Percentiles rank a stretch among this genome's conserved stretches.
Evolutionary conservation across 1,284 basidiomycete species (phyloP).

Genomic region (Sporisorium scitamineum): DNA sequence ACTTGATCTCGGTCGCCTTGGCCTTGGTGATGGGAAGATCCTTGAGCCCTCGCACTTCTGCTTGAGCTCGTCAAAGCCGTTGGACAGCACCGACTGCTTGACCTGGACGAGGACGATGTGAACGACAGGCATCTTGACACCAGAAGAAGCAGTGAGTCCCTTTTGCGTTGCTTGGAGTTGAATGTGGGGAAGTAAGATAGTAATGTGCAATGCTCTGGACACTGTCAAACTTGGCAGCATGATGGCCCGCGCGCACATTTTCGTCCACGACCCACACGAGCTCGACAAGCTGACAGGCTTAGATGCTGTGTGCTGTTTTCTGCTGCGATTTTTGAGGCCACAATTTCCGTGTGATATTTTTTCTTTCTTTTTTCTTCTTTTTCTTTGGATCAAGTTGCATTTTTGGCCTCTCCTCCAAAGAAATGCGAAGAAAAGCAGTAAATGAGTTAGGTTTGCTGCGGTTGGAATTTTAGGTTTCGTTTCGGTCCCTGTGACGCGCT

Average conservation of each 20-base stretch:
- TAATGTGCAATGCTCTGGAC: neutral
- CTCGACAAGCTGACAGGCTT: neutral
- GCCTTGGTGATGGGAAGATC: conserved; percentile 52
- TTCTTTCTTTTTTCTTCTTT: neutral
- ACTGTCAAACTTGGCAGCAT: neutral
- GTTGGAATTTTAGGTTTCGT: conserved; percentile 1
- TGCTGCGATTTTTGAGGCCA: neutral
- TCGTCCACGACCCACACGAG: conserved; percentile 2
- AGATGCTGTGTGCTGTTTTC: neutral
- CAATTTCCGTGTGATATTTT: neutral
- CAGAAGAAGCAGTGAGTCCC: neutral
- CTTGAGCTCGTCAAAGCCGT: conserved; percentile 63
- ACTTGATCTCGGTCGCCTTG: conserved; percentile 55
- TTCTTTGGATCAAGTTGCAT: neutral
- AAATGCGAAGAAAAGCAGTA: neutral
- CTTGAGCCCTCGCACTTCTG: conserved; percentile 54
- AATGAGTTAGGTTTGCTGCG: neutral
- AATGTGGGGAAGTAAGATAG: neutral
- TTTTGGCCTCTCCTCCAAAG: neutral
- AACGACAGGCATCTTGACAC: conserved; percentile 47
- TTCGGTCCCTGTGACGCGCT: conserved; percentile 3
- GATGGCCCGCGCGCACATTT: neutral
- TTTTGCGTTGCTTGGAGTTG: neutral
- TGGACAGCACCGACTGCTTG: conserved; percentile 57
- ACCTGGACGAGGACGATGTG: conserved; percentile 65